phyloP scores from a whole-genome alignment of 768 basidiomycete species.

The Lentinula sp. region DNA sequence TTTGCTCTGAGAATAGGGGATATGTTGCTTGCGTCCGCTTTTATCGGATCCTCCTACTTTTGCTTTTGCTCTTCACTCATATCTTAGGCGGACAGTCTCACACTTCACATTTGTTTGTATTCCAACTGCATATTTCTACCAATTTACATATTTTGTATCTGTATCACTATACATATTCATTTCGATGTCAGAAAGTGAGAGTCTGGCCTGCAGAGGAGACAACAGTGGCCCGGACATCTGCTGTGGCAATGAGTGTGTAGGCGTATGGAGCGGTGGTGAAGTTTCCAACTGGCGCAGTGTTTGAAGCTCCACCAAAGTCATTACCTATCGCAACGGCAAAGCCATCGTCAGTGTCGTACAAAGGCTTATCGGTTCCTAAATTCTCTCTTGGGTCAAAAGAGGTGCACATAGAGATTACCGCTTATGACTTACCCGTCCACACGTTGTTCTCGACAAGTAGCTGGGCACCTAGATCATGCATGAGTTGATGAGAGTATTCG shows the following conservation, averaged over 20 bases:
- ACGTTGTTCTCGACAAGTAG: constrained; percentile 43
- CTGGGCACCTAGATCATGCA: constrained; percentile 26
- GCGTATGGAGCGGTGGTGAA: constrained; percentile 30
- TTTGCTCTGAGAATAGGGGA: too few relatives aligned
- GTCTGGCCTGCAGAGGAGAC: constrained; percentile 24
- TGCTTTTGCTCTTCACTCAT: too few relatives aligned
- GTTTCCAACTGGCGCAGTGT: constrained; percentile 24
- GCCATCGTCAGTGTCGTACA: constrained; percentile 34
- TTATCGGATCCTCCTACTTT: too few relatives aligned
- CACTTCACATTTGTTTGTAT: too few relatives aligned
- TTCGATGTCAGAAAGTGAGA: constrained; percentile 17
- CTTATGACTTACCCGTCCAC: constrained; percentile 24
- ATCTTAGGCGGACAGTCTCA: too few relatives aligned
- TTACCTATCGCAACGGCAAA: constrained; percentile 34
- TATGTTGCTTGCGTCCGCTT: too few relatives aligned
- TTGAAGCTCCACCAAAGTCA: constrained; percentile 25
- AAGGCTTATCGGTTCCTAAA: constrained; percentile 27
- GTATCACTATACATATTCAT: too few relatives aligned
- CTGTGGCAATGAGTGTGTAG: constrained; percentile 22
- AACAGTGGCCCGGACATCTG: constrained; percentile 21
- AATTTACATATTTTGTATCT: not conserved
- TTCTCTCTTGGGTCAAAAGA: not conserved
- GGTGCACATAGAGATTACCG: not conserved
- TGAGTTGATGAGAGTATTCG: not conserved
- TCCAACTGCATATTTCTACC: not conserved